Evolutionary conservation across 2,329 filamentous ascomycete species (phyloP).

Genomic region (Alternaria sp.): DNA sequence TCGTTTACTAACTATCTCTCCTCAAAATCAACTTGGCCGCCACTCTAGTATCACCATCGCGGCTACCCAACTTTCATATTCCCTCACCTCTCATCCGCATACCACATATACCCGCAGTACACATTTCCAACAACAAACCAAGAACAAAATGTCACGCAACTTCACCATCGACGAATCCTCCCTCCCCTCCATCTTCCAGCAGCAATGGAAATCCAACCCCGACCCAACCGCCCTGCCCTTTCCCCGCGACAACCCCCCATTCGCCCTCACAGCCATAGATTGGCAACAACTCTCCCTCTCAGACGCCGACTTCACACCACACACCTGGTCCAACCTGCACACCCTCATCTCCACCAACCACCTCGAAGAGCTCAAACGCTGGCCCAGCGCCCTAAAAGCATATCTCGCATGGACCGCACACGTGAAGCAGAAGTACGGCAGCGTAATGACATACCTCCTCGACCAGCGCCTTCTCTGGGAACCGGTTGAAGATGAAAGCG

Average conservation of each 20-base stretch:
- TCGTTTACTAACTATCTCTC: not conserved
- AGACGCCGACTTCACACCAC: slow-evolving; percentile 42
- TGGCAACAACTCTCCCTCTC: slow-evolving; percentile 42
- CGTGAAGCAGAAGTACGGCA: slow-evolving; percentile 62
- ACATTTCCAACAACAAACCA: not conserved
- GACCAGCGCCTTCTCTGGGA: slow-evolving; percentile 62
- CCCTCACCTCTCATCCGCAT: not conserved
- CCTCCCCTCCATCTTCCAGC: slow-evolving; percentile 38
- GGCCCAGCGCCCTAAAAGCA: slow-evolving; percentile 63
- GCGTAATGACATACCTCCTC: slow-evolving; percentile 63
- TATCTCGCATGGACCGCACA: slow-evolving; percentile 66
- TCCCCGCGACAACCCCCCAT: slow-evolving; percentile 42
- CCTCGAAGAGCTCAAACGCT: slow-evolving; percentile 63
- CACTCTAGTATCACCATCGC: not conserved
- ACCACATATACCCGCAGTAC: not conserved
- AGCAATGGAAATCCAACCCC: slow-evolving; percentile 36
- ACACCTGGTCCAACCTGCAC: slow-evolving; percentile 43
- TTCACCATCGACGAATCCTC: slow-evolving; percentile 29
- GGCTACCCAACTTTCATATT: not conserved
- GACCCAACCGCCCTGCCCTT: slow-evolving; percentile 46
- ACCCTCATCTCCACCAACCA: slow-evolving; percentile 54
- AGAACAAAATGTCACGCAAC: slow-evolving; percentile 17
- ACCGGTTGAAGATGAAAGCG: slow-evolving; percentile 18
- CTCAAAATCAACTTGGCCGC: not conserved
- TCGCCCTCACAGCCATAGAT: slow-evolving; percentile 43